Conservation (phyloP, 768 basidiomycete species). For the Leccinum boreale region DNA sequence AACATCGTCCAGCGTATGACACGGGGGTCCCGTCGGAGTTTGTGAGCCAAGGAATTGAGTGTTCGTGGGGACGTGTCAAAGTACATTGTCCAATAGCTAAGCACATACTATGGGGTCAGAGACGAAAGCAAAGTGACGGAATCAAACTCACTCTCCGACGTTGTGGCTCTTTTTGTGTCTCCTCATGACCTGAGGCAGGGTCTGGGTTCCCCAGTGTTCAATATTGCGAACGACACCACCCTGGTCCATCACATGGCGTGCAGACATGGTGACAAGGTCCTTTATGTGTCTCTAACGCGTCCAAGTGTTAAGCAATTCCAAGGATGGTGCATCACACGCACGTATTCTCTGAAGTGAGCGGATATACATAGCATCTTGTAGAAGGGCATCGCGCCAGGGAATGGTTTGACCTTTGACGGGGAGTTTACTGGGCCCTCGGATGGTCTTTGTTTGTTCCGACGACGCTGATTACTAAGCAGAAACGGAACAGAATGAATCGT, state of each 20-base stretch:
- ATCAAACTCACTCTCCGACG: slow-evolving; percentile 69
- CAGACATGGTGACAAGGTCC: slow-evolving; percentile 67
- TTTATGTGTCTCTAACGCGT: slow-evolving; percentile 63
- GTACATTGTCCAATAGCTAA: slow-evolving; percentile 87
- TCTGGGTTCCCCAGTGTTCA: slow-evolving; percentile 68
- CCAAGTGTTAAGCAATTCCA: not conserved
- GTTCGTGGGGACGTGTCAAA: slow-evolving; percentile 83
- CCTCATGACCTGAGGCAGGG: slow-evolving; percentile 73
- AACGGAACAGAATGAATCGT: not conserved
- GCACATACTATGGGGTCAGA: slow-evolving; percentile 5
- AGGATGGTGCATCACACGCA: slow-evolving; percentile 32
- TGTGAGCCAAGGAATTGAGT: slow-evolving; percentile 57
- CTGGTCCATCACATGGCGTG: slow-evolving; percentile 64
- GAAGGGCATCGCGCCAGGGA: slow-evolving; percentile 60
- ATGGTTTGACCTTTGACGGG: not conserved
- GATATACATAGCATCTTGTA: slow-evolving; percentile 87
- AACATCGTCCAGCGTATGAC: slow-evolving; percentile 81
- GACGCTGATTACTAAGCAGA: slow-evolving; percentile 18
- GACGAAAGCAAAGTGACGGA: not conserved
- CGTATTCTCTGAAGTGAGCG: slow-evolving; percentile 71
- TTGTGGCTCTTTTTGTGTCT: slow-evolving; percentile 53
- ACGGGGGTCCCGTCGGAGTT: slow-evolving; percentile 76
- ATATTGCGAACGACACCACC: slow-evolving; percentile 84
- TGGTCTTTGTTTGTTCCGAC: not conserved
- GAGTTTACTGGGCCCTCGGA: not conserved